Base-by-base conservation (phyloP, 306 rosid genomes). In the Medicago truncatula region DNA sequence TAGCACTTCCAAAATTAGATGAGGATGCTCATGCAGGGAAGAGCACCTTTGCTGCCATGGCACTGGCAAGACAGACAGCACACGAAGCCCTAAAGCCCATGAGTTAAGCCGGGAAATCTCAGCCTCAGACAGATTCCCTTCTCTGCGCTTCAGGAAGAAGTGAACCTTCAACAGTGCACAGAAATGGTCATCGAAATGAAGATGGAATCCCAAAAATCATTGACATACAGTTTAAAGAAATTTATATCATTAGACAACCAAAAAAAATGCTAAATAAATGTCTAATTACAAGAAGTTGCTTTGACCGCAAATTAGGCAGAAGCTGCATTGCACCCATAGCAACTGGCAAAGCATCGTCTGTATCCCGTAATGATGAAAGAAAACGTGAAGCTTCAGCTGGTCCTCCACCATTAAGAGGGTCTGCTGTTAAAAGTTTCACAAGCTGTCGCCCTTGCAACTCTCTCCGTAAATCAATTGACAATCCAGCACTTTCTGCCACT, bases 261-360 rank as follows among this genome's bases (percentile, higher is more conserved):
- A 7, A 47, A 64, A n/a, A 39, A 83, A 28, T 57, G 81, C 46
- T 28, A 72, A 18, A 74, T 61, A 54, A 82, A 47, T 75, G 77
- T 28, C 59, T 79, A 72, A 85, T 90, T 87, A 94, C 98, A 83
- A 94, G 97, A 83, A 94, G 98, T 78, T 94, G 97, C 84, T 94
- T 94, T 56, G 98, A 94, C 66, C 98, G 97, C 80, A 94, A 80
- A 89, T 92, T 91, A 72, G 98, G 98, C 77, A 94, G 72, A 60
- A 92, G 89, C 86, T 94, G 98, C 98, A 94, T 94, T 78, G 98
- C 98, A 82, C 96, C 95, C 98, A 94, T 90, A 81, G 96, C 98
- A 81, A 94, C 98, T 39, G 98, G 98, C 83, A 92, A 77, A 78
- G 98, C 98, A 87, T 94, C 98, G 76, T 94, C 92, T 14, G 93